These are phyloP conservation scores for Ceratobasidium sp. DNA, from an alignment of 1,284 basidiomycete genomes.

Conservation along the genomic window DNA sequence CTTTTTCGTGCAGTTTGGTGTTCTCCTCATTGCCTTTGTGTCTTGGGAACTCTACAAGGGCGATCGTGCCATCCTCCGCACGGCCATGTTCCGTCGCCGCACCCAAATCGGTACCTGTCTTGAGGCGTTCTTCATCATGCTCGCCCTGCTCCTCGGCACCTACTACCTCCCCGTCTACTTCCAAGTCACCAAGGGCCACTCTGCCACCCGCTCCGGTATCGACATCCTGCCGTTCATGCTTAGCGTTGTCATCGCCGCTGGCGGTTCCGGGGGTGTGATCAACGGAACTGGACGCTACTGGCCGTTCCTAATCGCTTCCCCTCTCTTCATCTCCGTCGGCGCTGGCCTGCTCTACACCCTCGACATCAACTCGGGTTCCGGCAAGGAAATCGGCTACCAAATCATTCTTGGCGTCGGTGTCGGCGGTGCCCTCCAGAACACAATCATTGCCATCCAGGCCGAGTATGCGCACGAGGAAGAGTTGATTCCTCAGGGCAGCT, in stretches of 20 bases:
- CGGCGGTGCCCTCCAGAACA: slow-evolving; percentile 52
- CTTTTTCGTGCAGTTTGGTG: slow-evolving; percentile 51
- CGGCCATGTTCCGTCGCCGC: slow-evolving; percentile 50
- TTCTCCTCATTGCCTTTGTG: slow-evolving; percentile 53
- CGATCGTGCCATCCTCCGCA: slow-evolving; percentile 51
- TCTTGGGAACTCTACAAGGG: slow-evolving; percentile 55
- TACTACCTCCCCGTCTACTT: slow-evolving; percentile 58
- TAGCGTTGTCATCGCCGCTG: slow-evolving; percentile 47
- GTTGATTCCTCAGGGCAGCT: slow-evolving; percentile 52
- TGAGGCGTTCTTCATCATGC: slow-evolving; percentile 56
- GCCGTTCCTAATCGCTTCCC: slow-evolving; percentile 54
- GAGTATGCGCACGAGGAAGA: slow-evolving; percentile 54
- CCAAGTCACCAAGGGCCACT: slow-evolving; percentile 55
- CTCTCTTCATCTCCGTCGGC: slow-evolving; percentile 55
- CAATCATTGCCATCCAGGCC: slow-evolving; percentile 59
- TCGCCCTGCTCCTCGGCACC: slow-evolving; percentile 54
- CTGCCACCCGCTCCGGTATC: slow-evolving; percentile 58
- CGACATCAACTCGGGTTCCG: slow-evolving; percentile 47
- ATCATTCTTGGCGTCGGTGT: slow-evolving; percentile 55
- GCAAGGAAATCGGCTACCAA: slow-evolving; percentile 57
- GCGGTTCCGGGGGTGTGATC: slow-evolving; percentile 56
- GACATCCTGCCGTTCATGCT: slow-evolving; percentile 60
- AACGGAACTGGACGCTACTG: slow-evolving; percentile 57
- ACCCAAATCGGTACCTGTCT: slow-evolving; percentile 52
- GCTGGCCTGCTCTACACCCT: slow-evolving; percentile 60